These are phyloP conservation scores for Wickerhamiella occidentalis DNA, from an alignment of 805 yeast genomes.

Conservation along the genomic window DNA sequence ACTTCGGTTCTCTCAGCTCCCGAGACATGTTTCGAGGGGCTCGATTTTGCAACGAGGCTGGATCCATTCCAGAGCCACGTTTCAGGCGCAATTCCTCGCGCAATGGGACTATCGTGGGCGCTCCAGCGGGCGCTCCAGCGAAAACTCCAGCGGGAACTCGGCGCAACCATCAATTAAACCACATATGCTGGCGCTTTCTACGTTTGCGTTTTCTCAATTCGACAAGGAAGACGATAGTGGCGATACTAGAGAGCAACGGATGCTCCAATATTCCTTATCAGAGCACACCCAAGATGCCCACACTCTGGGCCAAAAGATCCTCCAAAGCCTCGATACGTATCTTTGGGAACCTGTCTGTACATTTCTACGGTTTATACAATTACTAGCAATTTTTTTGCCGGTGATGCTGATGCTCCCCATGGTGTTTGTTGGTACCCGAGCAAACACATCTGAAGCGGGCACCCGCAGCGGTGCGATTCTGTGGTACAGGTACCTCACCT, in stretches of 20 bases:
- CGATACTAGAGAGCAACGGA: conserved; percentile 16
- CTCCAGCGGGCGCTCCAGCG: no score
- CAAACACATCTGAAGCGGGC: conserved; percentile 25
- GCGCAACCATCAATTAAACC: not conserved
- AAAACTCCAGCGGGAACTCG: no score
- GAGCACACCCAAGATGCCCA: conserved; percentile 11
- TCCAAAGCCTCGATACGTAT: conserved; percentile 23
- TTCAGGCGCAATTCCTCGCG: no score
- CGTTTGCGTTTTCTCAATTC: conserved; percentile 9
- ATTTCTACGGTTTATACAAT: conserved; percentile 52
- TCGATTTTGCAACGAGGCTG: no score
- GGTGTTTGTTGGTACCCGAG: conserved; percentile 32
- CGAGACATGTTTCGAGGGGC: no score
- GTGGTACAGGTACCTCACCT: conserved; percentile 60
- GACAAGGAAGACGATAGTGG: conserved; percentile 15
- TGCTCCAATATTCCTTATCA: conserved; percentile 15
- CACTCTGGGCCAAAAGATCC: conserved; percentile 8
- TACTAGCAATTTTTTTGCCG: conserved; percentile 58
- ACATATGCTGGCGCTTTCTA: not conserved
- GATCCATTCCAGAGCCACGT: no score
- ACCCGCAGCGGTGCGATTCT: conserved; percentile 49
- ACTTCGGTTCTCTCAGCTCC: not conserved
- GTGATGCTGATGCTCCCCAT: conserved; percentile 55
- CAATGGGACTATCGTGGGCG: no score
- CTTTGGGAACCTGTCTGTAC: conserved; percentile 61